Base-by-base conservation (phyloP, 768 basidiomycete species). In the Steccherinum ochraceum region DNA sequence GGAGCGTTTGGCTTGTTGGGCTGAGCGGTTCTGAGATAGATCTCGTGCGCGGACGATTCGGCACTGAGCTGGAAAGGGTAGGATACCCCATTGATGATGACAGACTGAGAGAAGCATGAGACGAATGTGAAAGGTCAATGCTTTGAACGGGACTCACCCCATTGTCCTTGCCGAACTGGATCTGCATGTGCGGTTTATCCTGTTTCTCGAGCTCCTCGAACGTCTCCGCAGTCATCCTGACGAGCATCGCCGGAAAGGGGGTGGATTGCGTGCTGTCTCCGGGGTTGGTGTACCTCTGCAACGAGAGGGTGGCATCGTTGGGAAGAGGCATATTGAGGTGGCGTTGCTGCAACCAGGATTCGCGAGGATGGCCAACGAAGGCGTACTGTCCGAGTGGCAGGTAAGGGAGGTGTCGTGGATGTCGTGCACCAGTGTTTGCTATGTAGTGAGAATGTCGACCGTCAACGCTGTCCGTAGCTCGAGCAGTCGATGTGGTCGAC, bases 221-320 rank as follows among this genome's bases (percentile, higher is more conserved):
- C 0, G 84, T 80, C 64, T 87, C 84, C 26, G 78, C 73, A 3
- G 88, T 80, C 77, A 90, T 74, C 51, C 86, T 82, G 39, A 90
- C 77, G 46, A 90, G 70, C 79, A 89, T 82, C 45, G 87, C 88
- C 21, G 76, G 75, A 71, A 86, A 88, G 12, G 81, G 80, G 52
- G 76, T 79, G 3, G 83, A 73, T 26, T 79, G 78, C 26, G 75
- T 61, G 0, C 77, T 69, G 53, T 78, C 81, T 42, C 78, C 81
- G 26, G 79, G 78, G 43, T 71, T 69, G 1, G 80, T 72, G 58
- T 75, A 72, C 25, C 30, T 35, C 30, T 35, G 30, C 7, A 35
- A 16, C 7, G 30, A 35, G 16, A 35, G 30, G 16, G 30, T 35
- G 30, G 30, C 30, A 35, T 35, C 30, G 30, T 7, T 35, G 7